These are phyloP conservation scores for Naematelia aurantialba DNA, from an alignment of 768 basidiomycete genomes.

Conservation along the genomic window DNA sequence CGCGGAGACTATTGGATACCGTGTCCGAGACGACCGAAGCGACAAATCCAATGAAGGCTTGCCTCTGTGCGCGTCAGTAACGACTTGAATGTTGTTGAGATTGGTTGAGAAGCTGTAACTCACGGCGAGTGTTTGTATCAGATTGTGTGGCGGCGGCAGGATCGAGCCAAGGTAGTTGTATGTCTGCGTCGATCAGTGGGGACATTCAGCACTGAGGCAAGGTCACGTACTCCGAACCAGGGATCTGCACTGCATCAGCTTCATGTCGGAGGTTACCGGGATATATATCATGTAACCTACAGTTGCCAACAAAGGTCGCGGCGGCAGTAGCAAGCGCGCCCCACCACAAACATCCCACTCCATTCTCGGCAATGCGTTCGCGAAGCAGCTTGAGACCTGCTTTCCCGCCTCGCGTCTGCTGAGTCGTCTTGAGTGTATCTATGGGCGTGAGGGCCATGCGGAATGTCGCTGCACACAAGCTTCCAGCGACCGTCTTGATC, in stretches of 20 bases:
- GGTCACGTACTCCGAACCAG: conserved; percentile 44
- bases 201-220: not conserved
- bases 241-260: conserved; percentile 36
- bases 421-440: conserved; percentile 90
- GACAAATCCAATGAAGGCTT: conserved; percentile 85
- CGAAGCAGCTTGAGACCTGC: conserved; percentile 64
- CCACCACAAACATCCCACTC: conserved; percentile 77
- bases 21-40: conserved; percentile 84
- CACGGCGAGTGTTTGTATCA: conserved; percentile 59
- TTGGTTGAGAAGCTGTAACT: conserved; percentile 11
- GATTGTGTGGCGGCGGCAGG: conserved; percentile 60
- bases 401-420: conserved; percentile 79
- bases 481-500: conserved; percentile 76
- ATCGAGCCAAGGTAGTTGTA: conserved; percentile 72
- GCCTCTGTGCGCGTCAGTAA: conserved; percentile 53
- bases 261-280: not conserved
- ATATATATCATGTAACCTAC: conserved; percentile 24
- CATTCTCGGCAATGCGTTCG: conserved; percentile 67
- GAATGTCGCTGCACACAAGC: conserved; percentile 73
- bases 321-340: conserved; percentile 88
- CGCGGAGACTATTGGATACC: conserved; percentile 79
- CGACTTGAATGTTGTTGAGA: not conserved
- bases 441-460: conserved; percentile 88
- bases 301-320: conserved; percentile 90
- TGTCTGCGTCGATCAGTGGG: conserved; percentile 21